Conservation (phyloP, 2,329 filamentous ascomycete species). For the Fusarium anguioides region DNA sequence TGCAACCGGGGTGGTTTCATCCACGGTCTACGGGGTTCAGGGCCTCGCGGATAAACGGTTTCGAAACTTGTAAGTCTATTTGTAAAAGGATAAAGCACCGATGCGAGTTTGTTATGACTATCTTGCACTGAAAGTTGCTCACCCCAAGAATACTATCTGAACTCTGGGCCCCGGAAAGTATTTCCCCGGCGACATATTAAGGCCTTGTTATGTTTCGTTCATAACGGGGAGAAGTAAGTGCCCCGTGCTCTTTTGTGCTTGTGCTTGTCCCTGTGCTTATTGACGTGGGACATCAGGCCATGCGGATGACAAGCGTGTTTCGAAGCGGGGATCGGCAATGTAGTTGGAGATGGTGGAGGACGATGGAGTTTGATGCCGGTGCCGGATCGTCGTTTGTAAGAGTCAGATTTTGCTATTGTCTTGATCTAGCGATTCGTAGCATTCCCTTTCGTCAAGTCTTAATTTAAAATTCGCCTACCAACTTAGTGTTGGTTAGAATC, state of each 20-base stretch:
- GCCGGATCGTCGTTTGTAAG: slow-evolving; percentile 26
- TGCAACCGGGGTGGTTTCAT: slow-evolving; percentile 33
- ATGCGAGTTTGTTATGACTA: not conserved
- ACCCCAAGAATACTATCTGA: slow-evolving; percentile 15
- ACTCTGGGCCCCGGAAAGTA: slow-evolving; percentile 27
- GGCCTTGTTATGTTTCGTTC: slow-evolving; percentile 38
- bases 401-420: slow-evolving; percentile 8
- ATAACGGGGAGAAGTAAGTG: slow-evolving; percentile 28
- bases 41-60: slow-evolving; percentile 13
- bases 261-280: slow-evolving; percentile 1
- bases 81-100: slow-evolving; percentile 27
- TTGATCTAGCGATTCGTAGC: slow-evolving; percentile 1
- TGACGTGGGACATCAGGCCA: slow-evolving; percentile 36
- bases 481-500: no score
- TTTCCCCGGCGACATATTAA: slow-evolving; percentile 36
- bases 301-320: slow-evolving; percentile 38
- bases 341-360: slow-evolving; percentile 25
- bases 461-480: not conserved
- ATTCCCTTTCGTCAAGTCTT: not conserved
- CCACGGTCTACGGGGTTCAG: slow-evolving; percentile 4
- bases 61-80: slow-evolving; percentile 24
- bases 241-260: slow-evolving; percentile 31
- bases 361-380: slow-evolving; percentile 18
- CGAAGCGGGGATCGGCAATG: slow-evolving; percentile 33
- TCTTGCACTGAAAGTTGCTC: not conserved